Evolutionary conservation across 495 filamentous ascomycete genomes (phyloP).

Genomic region (Talaromyces stipitatus): DNA sequence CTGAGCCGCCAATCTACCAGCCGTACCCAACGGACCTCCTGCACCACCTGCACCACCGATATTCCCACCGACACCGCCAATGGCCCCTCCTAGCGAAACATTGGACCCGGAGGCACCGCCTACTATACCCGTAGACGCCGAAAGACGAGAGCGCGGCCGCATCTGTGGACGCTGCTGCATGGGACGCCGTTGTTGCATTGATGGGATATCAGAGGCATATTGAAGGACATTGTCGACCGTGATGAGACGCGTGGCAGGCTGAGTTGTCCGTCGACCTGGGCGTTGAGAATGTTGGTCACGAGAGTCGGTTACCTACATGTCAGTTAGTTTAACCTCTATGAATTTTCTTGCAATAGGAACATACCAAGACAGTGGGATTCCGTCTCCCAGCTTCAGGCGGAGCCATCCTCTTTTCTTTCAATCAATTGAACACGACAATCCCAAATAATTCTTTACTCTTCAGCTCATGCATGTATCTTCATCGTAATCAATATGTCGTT

Average conservation of each 20-base stretch:
- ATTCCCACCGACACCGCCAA: background rate
- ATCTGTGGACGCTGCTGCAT: conserved; percentile 43
- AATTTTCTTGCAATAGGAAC: no score
- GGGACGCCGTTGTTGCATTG: conserved; percentile 78
- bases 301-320: conserved; percentile 51
- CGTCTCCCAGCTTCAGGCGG: conserved; percentile 37
- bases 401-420: conserved; percentile 20
- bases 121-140: conserved; percentile 24
- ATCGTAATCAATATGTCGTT: background rate
- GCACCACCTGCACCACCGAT: conserved; percentile 1
- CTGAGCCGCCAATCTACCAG: conserved; percentile 41
- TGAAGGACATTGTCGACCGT: conserved; percentile 95
- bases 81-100: background rate
- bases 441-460: background rate
- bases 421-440: background rate
- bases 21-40: conserved; percentile 17
- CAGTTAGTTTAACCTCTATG: no score
- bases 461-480: background rate
- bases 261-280: conserved; percentile 25
- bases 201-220: conserved; percentile 90
- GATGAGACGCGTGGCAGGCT: conserved; percentile 63
- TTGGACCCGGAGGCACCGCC: conserved; percentile 10
- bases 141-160: conserved; percentile 39
- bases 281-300: conserved; percentile 41
- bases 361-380: conserved; percentile 49